These are phyloP conservation scores for Paratinospora sagittata DNA, from an alignment of 164 flowering plant species.

Conservation along the genomic window DNA sequence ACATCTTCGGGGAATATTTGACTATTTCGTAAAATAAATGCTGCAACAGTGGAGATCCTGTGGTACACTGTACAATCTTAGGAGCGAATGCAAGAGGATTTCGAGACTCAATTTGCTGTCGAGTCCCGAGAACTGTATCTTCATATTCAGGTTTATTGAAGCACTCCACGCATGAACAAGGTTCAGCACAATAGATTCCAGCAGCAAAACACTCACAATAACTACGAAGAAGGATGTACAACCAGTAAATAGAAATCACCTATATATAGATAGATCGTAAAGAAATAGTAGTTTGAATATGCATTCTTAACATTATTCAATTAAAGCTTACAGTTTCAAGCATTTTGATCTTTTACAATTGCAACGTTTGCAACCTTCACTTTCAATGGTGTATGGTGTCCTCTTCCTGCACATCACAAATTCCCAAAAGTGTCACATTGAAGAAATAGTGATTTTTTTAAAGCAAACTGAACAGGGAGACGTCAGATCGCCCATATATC, in stretches of 20 bases:
- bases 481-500: no score
- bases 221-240: constrained; percentile 29
- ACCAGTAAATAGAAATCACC: neutral
- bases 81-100: constrained; percentile 89
- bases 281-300: no score
- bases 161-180: constrained; percentile 78
- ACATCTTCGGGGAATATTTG: no score
- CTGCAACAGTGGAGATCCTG: no score
- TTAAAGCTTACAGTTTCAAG: constrained; percentile 52
- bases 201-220: constrained; percentile 92
- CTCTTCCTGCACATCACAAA: no score
- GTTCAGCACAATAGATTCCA: constrained; percentile 60
- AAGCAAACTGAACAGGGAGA: no score
- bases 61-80: constrained; percentile 34
- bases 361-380: constrained; percentile 65
- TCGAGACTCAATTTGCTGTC: constrained; percentile 65
- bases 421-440: no score
- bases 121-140: constrained; percentile 51
- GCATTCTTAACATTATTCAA: no score
- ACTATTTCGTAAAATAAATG: no score
- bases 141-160: constrained; percentile 59
- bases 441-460: no score
- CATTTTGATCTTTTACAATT: constrained; percentile 63
- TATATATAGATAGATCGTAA: neutral
- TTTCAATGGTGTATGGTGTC: constrained; percentile 18